Evolutionary conservation across 805 yeast species (phyloP).

Genomic region (Henningerozyma blattae): DNA sequence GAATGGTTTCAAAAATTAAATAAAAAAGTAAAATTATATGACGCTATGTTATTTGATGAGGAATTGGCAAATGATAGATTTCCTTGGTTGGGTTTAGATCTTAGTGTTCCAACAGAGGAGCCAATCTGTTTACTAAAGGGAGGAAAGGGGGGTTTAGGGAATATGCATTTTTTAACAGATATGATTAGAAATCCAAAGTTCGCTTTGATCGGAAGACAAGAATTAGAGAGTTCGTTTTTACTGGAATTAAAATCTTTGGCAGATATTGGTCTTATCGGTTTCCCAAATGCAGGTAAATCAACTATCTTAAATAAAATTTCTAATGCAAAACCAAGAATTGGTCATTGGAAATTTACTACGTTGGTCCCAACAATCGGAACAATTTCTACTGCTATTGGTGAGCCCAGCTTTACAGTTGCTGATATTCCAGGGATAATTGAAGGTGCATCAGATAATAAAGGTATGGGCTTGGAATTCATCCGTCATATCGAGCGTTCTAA

Average conservation of each 20-base stretch:
- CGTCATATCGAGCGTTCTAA: slow-evolving; percentile 88
- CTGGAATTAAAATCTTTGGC: slow-evolving; percentile 84
- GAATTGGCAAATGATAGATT: slow-evolving; percentile 58
- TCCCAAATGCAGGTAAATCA: slow-evolving; percentile 96
- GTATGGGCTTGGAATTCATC: slow-evolving; percentile 88
- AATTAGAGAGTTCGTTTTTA: slow-evolving; percentile 52
- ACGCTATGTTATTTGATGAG: slow-evolving; percentile 39
- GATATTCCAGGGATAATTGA: slow-evolving; percentile 93
- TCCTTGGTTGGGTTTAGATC: slow-evolving; percentile 75
- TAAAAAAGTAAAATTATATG: slow-evolving; percentile 53
- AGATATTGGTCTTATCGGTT: slow-evolving; percentile 85
- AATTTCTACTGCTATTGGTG: slow-evolving; percentile 50
- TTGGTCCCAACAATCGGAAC: slow-evolving; percentile 89
- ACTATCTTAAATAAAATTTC: slow-evolving; percentile 80
- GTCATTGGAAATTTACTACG: slow-evolving; percentile 96
- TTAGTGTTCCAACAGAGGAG: slow-evolving; percentile 42
- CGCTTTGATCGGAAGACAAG: slow-evolving; percentile 66
- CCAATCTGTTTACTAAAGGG: slow-evolving; percentile 70
- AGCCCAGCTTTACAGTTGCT: slow-evolving; percentile 73
- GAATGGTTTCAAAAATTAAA: slow-evolving; percentile 58
- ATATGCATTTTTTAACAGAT: slow-evolving; percentile 84
- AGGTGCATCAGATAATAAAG: slow-evolving; percentile 77
- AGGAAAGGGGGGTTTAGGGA: slow-evolving; percentile 92
- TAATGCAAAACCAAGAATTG: slow-evolving; percentile 79
- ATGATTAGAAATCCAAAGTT: slow-evolving; percentile 84